Evolutionary conservation across 2,329 filamentous ascomycete species (phyloP).

Genomic region (Fusarium nanum): DNA sequence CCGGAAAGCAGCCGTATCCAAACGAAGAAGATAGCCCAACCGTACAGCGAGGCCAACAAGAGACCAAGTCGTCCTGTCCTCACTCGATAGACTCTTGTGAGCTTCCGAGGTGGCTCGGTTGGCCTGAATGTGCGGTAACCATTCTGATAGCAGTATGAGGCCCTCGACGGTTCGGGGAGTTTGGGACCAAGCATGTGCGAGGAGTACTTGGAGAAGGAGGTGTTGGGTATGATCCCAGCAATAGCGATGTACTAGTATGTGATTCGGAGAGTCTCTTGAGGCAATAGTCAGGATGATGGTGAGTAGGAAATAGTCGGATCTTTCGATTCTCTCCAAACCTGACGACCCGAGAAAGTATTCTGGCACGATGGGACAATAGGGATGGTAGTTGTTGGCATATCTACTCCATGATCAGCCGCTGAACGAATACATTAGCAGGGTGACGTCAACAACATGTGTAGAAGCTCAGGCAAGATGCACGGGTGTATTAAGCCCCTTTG

Average conservation of each 20-base stretch:
- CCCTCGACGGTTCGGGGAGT: background rate
- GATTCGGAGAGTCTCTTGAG: background rate
- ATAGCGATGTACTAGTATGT: background rate
- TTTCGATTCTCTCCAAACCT: background rate
- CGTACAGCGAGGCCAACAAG: background rate
- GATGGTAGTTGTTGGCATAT: too few relatives aligned
- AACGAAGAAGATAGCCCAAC: background rate
- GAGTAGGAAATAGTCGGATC: background rate
- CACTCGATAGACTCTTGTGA: background rate
- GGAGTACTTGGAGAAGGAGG: background rate
- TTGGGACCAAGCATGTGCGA: background rate
- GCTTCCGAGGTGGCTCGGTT: background rate
- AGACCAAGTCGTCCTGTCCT: background rate
- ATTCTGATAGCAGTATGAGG: background rate
- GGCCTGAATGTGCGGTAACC: background rate
- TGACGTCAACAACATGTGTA: too few relatives aligned
- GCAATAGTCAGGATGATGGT: background rate
- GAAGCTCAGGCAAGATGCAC: too few relatives aligned
- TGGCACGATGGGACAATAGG: background rate
- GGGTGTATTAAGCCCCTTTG: too few relatives aligned
- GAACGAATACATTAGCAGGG: too few relatives aligned
- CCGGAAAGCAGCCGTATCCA: background rate
- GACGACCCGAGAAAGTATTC: background rate
- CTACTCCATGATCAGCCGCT: too few relatives aligned
- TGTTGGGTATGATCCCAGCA: background rate